A percentile compares a stretch with the other conserved stretches of the same genome.
Evolutionary conservation across 495 filamentous ascomycete species (phyloP).

Genomic region (Neurospora sp.): DNA sequence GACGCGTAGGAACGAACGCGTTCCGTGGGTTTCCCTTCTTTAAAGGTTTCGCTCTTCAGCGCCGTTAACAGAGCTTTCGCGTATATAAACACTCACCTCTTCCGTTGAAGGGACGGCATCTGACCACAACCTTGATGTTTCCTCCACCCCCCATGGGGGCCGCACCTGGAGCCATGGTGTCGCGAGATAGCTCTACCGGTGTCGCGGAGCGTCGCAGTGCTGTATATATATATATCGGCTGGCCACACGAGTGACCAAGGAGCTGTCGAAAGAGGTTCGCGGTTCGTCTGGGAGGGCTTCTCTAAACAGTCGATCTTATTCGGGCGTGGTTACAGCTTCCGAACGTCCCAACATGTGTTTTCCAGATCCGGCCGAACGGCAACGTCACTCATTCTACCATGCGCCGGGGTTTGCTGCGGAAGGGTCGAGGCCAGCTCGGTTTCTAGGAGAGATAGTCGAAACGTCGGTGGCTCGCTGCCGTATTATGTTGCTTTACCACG

Average conservation of each 20-base stretch:
- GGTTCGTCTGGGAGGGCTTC: background rate
- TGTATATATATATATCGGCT: background rate
- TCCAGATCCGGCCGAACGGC: background rate
- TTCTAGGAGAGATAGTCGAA: background rate
- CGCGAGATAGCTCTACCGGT: background rate
- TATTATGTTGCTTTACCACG: background rate
- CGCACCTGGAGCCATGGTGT: slow-evolving; percentile 57
- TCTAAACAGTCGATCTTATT: background rate
- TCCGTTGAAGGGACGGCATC: slow-evolving; percentile 81
- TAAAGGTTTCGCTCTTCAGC: background rate
- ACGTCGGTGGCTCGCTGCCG: background rate
- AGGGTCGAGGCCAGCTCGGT: background rate
- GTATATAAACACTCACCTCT: slow-evolving; percentile 56
- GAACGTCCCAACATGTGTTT: background rate
- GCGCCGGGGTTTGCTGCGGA: background rate
- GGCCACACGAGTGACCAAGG: background rate
- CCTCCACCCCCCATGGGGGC: slow-evolving; percentile 51
- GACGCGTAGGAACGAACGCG: background rate
- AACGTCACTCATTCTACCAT: background rate
- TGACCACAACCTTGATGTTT: slow-evolving; percentile 99
- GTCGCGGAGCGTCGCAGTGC: background rate
- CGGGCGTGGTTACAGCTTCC: background rate
- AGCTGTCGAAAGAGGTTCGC: background rate
- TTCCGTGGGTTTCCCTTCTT: background rate
- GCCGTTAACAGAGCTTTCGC: background rate